Base-by-base conservation (phyloP, 768 basidiomycete species). In the Agrocybe pediades region DNA sequence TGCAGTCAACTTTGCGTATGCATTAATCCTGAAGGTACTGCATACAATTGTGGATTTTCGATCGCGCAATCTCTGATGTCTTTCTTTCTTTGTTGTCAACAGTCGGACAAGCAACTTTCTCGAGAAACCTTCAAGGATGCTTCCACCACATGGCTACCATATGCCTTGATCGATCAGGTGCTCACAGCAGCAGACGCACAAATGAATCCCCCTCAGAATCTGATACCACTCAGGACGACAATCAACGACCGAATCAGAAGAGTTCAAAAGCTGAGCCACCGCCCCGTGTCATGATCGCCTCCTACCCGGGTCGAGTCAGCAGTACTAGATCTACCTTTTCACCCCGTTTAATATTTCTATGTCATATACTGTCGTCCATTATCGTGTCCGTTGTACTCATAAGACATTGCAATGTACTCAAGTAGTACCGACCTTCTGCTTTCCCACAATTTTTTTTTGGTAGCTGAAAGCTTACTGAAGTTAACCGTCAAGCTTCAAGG, bases 131-230 rank as follows among this genome's bases (percentile, higher is more conserved):
- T 62, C 20, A 83, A 76, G 63, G 75, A 77, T 33, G 80, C 89
- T 2, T 81, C 78, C 27, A 66, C 79, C 49, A 88, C 88, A 3
- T 93, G 90, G 87, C 73, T 93, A 33, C 92, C 92, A 13, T 94
- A 94, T 64, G 82, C 84, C 45, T 77, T 94, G 50, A 81, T 95
- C 57, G 92, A 95, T 68, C 87, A 92, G 68, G 87, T 94, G 29
- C 76, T 94, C 24, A 76, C 77, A 20, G 85, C 86, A 13, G 83
- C 86, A 9, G 78, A 80, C 54, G 70, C 78, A 7, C 78, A 82
- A 61, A 74, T 77, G 29, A 75, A 77, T 30, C 65, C 83, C 46
- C 79, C 82, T 19, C 53, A 77, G 11, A 75, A 74, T 40, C 74
- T 85, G 43, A 67, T 74, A 26, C 77, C 80, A 55, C 69, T 92